A percentile compares a stretch with the other conserved stretches of the same genome.
These are phyloP conservation scores for Fagopyrum esculentum DNA, from an alignment of 148 eudicot genomes.

Conservation along the genomic window DNA sequence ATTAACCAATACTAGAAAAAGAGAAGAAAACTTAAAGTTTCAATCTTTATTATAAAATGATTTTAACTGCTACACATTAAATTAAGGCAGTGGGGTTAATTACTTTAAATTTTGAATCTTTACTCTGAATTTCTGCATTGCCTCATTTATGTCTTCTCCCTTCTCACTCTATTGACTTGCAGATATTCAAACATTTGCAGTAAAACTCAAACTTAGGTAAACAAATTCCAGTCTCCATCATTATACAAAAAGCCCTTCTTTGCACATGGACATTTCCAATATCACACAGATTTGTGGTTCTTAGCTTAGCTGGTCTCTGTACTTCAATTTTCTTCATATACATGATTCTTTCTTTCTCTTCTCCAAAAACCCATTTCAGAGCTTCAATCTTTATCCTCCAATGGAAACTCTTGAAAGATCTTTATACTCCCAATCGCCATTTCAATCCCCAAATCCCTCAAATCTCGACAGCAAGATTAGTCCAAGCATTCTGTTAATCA, in stretches of 20 bases:
- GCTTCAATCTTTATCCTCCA: not conserved
- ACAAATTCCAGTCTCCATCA: conserved; percentile 10
- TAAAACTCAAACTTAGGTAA: conserved; percentile 13
- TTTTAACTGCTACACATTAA: not conserved
- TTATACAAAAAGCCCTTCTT: not conserved
- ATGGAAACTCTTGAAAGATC: conserved; percentile 16
- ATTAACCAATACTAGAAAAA: too few relatives aligned
- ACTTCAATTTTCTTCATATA: not conserved
- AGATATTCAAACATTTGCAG: conserved; percentile 13
- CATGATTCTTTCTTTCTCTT: not conserved
- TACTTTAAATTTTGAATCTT: not conserved
- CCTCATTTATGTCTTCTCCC: conserved; percentile 1
- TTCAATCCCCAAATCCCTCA: conserved; percentile 22
- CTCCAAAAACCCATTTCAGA: not conserved
- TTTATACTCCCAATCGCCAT: conserved; percentile 19
- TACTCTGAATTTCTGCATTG: not conserved
- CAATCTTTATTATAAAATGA: not conserved
- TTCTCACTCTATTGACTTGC: conserved; percentile 25
- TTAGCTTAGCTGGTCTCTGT: not conserved
- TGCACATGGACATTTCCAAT: conserved; percentile 5
- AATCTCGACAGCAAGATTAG: conserved; percentile 48
- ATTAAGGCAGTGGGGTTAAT: not conserved
- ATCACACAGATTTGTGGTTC: not conserved
- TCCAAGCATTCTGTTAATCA: conserved; percentile 63
- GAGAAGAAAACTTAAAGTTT: not conserved